Evolutionary conservation across 345 rosid genomes (phyloP), one percentile per base, ranked within the genome.

Genomic region (Mangifera indica): DNA sequence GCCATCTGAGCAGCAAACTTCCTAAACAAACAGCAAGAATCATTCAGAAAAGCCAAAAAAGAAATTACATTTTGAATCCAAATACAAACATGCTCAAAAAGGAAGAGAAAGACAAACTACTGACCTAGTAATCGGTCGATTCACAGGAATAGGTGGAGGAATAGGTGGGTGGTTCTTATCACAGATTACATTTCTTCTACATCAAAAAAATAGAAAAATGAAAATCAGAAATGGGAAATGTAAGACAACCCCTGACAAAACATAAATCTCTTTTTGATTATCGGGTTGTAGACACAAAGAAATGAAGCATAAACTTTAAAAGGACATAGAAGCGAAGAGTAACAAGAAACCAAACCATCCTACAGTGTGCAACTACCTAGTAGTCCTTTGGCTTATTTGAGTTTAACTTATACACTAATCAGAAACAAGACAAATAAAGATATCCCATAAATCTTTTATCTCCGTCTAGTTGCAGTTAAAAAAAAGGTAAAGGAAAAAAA

Each of bases 101-200:
- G 22, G 10, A 11, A 60, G 6, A 13, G 58, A 64, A 67, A 56
- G 40, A 7, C 25, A 71, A 65, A 72, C 11, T 60, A 67, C 84
- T 72, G 59, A 92, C 96, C 99, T 87, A 48, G 98, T 95, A 42
- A 95, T 81, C 24, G 98, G 97, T 76, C 97, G 84, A 83, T 92
- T 93, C 34, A 72, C 83, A 9, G 89, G 89, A 61, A 82, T 75
- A 51, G 84, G 80, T 60, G 80, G 81, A 9, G 89, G 89, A 61
- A 82, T 75, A 51, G 84, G 80, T 57, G 81, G 81, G 32, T 29
- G 32, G 76, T 78, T 86, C 77, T 88, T 91, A 34, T 81, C 80
- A 69, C 81, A 80, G 15, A 70, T 45, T 72, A 70, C 89, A 79
- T 81, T 67, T 66, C 66, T 82, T 81, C 96, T 88, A 77, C 34